Evolutionary conservation across 345 rosid species (phyloP), one percentile per base, ranked within the genome.

Genomic region (Aurinia saxatilis): DNA sequence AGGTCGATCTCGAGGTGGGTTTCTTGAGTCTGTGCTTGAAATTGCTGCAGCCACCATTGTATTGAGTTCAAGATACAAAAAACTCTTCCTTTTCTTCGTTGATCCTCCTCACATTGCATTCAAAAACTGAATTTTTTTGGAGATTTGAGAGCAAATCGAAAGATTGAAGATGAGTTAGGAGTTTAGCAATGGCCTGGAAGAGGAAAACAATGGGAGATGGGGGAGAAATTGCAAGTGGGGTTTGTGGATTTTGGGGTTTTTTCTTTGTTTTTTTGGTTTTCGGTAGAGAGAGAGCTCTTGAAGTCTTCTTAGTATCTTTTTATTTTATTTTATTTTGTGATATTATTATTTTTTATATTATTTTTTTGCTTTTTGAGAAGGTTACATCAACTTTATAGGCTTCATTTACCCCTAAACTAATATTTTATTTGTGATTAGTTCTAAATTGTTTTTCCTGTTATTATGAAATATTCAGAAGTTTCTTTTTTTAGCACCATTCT

Each of bases 1-100:
- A 55, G 55, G 73, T 25, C 61, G 71, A 53, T 71, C 70, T 63
- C 60, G 76, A 55, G 79, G 66, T 61, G 83, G 65, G 57, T 68
- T 68, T 63, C 66, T 47, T 8, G 49, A 23, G 45, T 63, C 70
- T 12, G 66, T 57, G 27, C 54, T 58, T 11, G 77, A 68, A 41
- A 80, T 75, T 52, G 74, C 79, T 63, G 81, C 93, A 74, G 80
- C 93, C 81, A 88, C 93, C 96, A 86, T 86, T 60, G 30, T 85
- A 62, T 42, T 38, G 51, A 18, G 7, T 63, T 45, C 23, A 17
- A 44, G 61, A 31, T 31, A 33, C 5, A 17, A 25, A 14, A 41
- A 14, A 12, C 19, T 29, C 67, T 37, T 52, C 49, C 23, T 67
- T 45, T 45, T 66, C 56, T 31, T 45, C 48, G 40, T 52, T 35